Percentiles rank a stretch among this genome's conserved stretches.
These are phyloP conservation scores for Plectosphaerella cucumerina DNA, from an alignment of 2,329 filamentous ascomycete genomes.

Conservation along the genomic window DNA sequence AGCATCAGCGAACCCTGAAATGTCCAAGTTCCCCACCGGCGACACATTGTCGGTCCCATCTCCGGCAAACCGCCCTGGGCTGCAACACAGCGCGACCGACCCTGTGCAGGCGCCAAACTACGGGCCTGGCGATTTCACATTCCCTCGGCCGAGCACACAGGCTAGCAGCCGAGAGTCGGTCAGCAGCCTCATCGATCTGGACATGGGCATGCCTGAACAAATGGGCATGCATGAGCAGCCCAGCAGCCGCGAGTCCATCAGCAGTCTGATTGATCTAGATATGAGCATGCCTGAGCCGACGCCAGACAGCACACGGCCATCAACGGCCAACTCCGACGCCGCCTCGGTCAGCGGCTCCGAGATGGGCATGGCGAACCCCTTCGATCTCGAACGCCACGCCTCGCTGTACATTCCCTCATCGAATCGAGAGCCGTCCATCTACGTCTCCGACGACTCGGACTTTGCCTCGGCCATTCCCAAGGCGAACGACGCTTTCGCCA, in stretches of 20 bases:
- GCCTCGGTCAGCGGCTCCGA: conserved; percentile 54
- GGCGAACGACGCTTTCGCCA: conserved; percentile 16
- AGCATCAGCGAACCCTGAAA: conserved; percentile 48
- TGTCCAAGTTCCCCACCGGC: conserved; percentile 45
- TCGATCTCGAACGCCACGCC: conserved; percentile 60
- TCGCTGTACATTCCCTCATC: conserved; percentile 45
- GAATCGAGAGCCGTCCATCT: conserved; percentile 54
- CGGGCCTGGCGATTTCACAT: conserved; percentile 22
- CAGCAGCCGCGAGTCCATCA: conserved; percentile 31
- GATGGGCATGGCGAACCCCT: conserved; percentile 51
- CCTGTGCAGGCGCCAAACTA: conserved; percentile 30
- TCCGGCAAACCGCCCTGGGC: conserved; percentile 34
- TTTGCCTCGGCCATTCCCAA: conserved; percentile 31
- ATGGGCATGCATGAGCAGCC: conserved; percentile 19
- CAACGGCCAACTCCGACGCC: conserved; percentile 57
- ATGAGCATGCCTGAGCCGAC: conserved; percentile 20
- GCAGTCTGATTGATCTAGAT: conserved; percentile 31
- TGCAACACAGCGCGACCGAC: conserved; percentile 49
- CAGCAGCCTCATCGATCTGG: conserved; percentile 30
- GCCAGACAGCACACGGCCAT: conserved; percentile 39
- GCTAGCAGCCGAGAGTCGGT: conserved; percentile 33
- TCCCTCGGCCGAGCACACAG: conserved; percentile 24
- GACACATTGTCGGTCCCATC: conserved; percentile 23
- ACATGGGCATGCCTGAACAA: conserved; percentile 11
- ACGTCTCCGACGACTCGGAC: conserved; percentile 55